A percentile compares a stretch with the other conserved stretches of the same genome.
These are phyloP conservation scores for Lojkania enalia DNA, from an alignment of 2,329 filamentous ascomycete species.

Conservation along the genomic window DNA sequence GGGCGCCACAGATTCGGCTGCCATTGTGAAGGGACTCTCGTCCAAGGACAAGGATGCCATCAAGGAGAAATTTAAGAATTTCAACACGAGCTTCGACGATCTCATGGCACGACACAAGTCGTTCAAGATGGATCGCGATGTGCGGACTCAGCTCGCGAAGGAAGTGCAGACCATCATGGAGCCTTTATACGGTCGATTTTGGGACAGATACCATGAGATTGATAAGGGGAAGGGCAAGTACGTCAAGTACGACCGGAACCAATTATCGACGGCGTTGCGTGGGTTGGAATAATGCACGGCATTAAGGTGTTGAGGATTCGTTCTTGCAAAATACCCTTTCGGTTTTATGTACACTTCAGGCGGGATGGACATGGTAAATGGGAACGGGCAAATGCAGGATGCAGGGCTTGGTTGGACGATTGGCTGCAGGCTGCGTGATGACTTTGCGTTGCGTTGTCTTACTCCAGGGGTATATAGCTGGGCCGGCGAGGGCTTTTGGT, in stretches of 20 bases:
- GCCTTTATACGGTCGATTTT: conserved; percentile 92
- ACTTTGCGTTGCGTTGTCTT: too few species aligned
- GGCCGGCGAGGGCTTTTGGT: background rate
- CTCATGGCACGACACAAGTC: conserved; percentile 80
- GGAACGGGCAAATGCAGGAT: too few species aligned
- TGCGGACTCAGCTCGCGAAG: conserved; percentile 74
- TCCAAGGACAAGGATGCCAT: conserved; percentile 95
- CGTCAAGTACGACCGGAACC: conserved; percentile 91
- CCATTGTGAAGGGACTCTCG: conserved; percentile 78
- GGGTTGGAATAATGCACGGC: conserved; percentile 43
- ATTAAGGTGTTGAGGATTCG: conserved; percentile 21
- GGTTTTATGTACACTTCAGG: conserved; percentile 23
- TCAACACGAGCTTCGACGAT: conserved; percentile 90
- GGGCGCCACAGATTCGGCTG: conserved; percentile 68
- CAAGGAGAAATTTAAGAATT: conserved; percentile 92
- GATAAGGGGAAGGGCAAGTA: conserved; percentile 98
- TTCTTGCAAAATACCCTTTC: conserved; percentile 39
- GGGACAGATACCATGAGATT: conserved; percentile 95
- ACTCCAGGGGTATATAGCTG: background rate
- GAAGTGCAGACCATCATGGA: conserved; percentile 92
- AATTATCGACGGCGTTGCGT: conserved; percentile 67
- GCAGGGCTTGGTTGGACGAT: too few species aligned
- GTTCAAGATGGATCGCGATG: conserved; percentile 88
- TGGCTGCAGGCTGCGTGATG: too few species aligned
- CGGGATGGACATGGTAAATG: conserved; percentile 2